phyloP scores from a whole-genome alignment of 2,329 filamentous ascomycete species.

The Phyllosticta citribraziliensis region DNA sequence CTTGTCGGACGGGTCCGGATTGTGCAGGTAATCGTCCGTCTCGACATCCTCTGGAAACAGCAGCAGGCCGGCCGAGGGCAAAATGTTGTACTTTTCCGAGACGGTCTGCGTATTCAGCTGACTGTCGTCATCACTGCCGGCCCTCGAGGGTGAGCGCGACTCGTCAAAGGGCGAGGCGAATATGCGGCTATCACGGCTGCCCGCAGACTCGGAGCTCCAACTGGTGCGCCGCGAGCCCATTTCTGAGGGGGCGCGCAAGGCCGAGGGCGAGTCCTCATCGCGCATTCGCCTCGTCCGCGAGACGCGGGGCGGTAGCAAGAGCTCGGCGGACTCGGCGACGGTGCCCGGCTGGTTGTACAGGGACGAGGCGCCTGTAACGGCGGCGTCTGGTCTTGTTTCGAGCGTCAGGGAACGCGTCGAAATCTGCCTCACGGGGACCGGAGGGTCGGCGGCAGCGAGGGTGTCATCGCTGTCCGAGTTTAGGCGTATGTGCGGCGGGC shows the following conservation, averaged over 20 bases:
- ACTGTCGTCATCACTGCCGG: conserved; percentile 54
- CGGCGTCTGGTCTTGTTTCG: conserved; percentile 9
- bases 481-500: conserved; percentile 52
- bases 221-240: conserved; percentile 54
- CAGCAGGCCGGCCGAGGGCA: conserved; percentile 55
- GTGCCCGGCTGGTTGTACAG: conserved; percentile 25
- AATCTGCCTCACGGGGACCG: conserved; percentile 29
- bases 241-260: conserved; percentile 40
- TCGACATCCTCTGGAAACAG: conserved; percentile 64
- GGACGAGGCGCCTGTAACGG: conserved; percentile 13
- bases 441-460: conserved; percentile 30
- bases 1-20: conserved; percentile 56
- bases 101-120: conserved; percentile 60
- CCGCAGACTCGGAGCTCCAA: conserved; percentile 50
- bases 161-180: conserved; percentile 49
- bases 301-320: conserved; percentile 39
- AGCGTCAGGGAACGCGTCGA: conserved; percentile 35
- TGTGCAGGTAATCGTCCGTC: conserved; percentile 63
- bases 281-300: conserved; percentile 41
- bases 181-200: conserved; percentile 44
- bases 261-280: conserved; percentile 38
- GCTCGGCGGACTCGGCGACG: conserved; percentile 38
- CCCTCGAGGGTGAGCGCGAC: conserved; percentile 47
- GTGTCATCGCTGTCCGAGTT: conserved; percentile 50
- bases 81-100: conserved; percentile 63